A percentile compares a stretch with the other conserved stretches of the same genome.
Evolutionary conservation across 352 stramenopile genomes (phyloP).

Genomic region (Nothophytophthora sp.): DNA sequence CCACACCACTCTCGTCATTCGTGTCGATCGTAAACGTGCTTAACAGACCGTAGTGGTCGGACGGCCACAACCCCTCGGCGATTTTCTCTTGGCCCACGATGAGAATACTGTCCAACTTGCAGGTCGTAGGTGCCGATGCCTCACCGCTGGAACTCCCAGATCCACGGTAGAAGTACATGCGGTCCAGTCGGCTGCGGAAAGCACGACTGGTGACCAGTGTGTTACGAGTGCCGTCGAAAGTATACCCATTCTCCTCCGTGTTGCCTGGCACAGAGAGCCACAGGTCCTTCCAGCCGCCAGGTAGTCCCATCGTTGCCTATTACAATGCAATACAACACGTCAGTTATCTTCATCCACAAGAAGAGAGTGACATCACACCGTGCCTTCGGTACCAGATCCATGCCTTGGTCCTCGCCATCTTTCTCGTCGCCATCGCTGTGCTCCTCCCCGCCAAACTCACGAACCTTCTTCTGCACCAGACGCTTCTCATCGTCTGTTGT

Average conservation of each 20-base stretch:
- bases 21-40: constrained; percentile 41
- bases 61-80: constrained; percentile 65
- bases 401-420: constrained; percentile 4
- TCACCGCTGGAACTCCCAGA: constrained; percentile 7
- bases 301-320: constrained; percentile 50
- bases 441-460: constrained; percentile 11
- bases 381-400: constrained; percentile 20
- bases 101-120: constrained; percentile 42
- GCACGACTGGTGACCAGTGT: constrained; percentile 54
- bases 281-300: constrained; percentile 62
- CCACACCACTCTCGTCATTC: constrained; percentile 1
- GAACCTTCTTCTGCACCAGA: constrained; percentile 20
- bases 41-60: constrained; percentile 76
- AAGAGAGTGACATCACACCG: neutral
- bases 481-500: constrained; percentile 46
- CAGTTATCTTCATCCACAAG: neutral
- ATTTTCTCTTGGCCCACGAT: constrained; percentile 74
- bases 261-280: constrained; percentile 69
- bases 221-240: constrained; percentile 70
- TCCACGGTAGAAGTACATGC: constrained; percentile 68
- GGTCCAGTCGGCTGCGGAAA: constrained; percentile 73
- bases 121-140: neutral
- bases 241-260: constrained; percentile 76
- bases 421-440: constrained; percentile 2
- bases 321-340: neutral